Evolutionary conservation across 768 basidiomycete species (phyloP), one percentile per base, ranked within the genome.

Genomic region (Lactarius psammicola): DNA sequence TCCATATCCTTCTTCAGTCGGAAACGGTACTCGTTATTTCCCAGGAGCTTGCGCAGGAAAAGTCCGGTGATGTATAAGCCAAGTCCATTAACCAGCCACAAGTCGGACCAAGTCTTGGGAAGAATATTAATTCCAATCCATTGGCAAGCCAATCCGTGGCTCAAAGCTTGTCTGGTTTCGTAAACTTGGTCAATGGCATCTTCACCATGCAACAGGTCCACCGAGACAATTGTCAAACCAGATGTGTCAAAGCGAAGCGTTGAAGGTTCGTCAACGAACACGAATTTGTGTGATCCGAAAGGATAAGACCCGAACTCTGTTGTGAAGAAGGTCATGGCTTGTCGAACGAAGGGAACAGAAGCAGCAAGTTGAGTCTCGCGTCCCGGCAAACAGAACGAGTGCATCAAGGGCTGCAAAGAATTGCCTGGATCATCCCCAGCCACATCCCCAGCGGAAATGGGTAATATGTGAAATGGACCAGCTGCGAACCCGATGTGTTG

Each of bases 51-150:
- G 64, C 88, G 85, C 71, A 95, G 78, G 79, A 92, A 98, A 49
- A 95, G 82, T 11, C 90, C 89, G 6, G 92, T 90, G 73, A 98
- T 90, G 74, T 98, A 95, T 18, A 95, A 81, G 10, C 93, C 89
- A 55, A 99, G 80, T 1, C 95, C 97, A 72, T 96, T 94, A 64
- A 95, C 88, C n/a, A 99, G 85, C 97, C 97, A 99, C 30, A 88
- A 85, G 76, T 99, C 97, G 15, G 94, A 90, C 85, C 92, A 93
- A 33, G 87, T 84, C 78, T 94, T 94, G 60, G 90, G 95, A 64
- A 94, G 88, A 72, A 99, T 94, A 76, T 98, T 96, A 76, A 99
- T 87, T 31, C 97, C 95, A 62, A 92, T 82, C 97, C 97, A 99
- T 76, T 99, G 97, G 68, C 88, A 92, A 9, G 95, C 95, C 38